phyloP scores from a whole-genome alignment of 2,329 filamentous ascomycete species.

The Clonostachys rosea region DNA sequence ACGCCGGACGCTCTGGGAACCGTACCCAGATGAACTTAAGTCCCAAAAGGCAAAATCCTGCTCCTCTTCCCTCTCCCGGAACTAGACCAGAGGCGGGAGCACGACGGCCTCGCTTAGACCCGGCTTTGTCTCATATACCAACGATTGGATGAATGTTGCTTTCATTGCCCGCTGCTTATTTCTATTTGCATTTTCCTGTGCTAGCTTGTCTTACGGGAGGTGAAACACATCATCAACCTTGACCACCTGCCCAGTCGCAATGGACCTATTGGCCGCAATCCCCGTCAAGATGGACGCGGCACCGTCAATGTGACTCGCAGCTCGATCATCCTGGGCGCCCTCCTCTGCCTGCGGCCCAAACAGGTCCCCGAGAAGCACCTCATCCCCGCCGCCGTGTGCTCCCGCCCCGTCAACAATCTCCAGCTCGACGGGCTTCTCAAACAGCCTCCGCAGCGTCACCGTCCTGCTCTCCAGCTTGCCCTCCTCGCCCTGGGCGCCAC shows the following conservation, averaged over 20 bases:
- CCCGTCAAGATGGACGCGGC: constrained; percentile 55
- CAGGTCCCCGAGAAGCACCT: constrained; percentile 49
- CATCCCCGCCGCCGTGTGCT: constrained; percentile 57
- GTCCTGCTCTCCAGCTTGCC: constrained; percentile 44
- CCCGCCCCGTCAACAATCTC: constrained; percentile 46
- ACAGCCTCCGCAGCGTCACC: constrained; percentile 46
- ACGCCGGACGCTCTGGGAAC: too few relatives aligned
- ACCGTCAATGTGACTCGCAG: constrained; percentile 54
- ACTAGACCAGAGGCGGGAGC: too few relatives aligned
- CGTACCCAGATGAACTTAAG: too few relatives aligned
- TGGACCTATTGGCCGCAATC: constrained; percentile 53
- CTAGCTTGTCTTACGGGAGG: neutral
- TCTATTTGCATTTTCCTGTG: neutral
- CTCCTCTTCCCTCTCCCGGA: too few relatives aligned
- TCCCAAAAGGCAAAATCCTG: too few relatives aligned
- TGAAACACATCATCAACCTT: constrained; percentile 47
- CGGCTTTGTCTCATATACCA: neutral
- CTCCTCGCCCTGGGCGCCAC: constrained; percentile 50
- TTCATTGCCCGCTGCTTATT: neutral
- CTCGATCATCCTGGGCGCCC: constrained; percentile 41
- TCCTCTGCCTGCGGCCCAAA: constrained; percentile 34
- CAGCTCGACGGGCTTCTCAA: constrained; percentile 51
- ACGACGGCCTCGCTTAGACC: too few relatives aligned
- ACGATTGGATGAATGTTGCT: neutral
- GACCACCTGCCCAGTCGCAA: constrained; percentile 51